Evolutionary conservation across 169 alveolate genomes (phyloP).

Genomic region (Plasmodium malariae): DNA sequence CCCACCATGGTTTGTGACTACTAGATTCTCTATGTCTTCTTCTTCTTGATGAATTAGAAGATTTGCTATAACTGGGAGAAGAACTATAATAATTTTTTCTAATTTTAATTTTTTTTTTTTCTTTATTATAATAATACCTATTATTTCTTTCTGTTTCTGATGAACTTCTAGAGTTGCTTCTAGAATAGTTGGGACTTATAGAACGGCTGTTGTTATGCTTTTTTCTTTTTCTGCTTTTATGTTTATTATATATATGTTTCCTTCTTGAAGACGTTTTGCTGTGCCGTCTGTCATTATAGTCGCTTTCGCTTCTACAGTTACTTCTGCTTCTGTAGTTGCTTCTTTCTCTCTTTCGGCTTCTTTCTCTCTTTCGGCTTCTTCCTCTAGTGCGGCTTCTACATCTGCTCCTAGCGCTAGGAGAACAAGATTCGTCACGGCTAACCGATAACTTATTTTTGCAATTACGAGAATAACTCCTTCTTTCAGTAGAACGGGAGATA

Average conservation of each 20-base stretch:
- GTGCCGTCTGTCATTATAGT: neutral
- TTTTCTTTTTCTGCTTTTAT: slow-evolving; percentile 6
- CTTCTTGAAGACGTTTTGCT: neutral
- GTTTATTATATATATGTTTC: slow-evolving; percentile 8
- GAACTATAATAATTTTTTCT: slow-evolving; percentile 5
- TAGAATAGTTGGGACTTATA: neutral
- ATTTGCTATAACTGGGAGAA: slow-evolving; percentile 19
- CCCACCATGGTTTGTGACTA: slow-evolving; percentile 70
- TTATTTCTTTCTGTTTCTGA: slow-evolving; percentile 11
- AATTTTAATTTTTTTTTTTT: neutral
- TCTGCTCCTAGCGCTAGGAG: slow-evolving; percentile 1
- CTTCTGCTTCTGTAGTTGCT: slow-evolving; percentile 17
- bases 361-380: neutral
- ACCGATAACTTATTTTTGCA: neutral
- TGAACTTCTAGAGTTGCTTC: slow-evolving; percentile 36
- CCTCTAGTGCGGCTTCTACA: neutral
- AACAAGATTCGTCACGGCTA: neutral
- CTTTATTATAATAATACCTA: neutral
- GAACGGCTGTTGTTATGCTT: slow-evolving; percentile 13
- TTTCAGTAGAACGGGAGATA: slow-evolving; percentile 4
- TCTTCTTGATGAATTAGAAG: slow-evolving; percentile 31
- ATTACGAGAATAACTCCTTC: slow-evolving; percentile 5
- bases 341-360: neutral
- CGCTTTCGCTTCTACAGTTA: no score
- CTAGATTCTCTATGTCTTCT: slow-evolving; percentile 33